A percentile compares a stretch with the other conserved stretches of the same genome.
These are phyloP conservation scores for Amaranthus hypochondriacus DNA, from an alignment of 148 eudicot genomes.

Conservation along the genomic window DNA sequence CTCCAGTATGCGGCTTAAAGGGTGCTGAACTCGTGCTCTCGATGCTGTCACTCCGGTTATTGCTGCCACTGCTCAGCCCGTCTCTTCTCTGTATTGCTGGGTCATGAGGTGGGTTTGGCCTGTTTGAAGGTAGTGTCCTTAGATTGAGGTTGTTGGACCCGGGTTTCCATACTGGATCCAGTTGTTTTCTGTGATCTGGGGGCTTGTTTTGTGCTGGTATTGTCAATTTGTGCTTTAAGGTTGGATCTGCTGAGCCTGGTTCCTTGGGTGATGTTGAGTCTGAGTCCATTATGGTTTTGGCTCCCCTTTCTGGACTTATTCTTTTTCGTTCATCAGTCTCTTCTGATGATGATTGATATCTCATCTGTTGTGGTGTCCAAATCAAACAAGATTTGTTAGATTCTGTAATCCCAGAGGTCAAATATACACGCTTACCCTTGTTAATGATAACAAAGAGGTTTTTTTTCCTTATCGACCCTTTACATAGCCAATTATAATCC, in stretches of 20 bases:
- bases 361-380: conserved; percentile 26
- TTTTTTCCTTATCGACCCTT: no score
- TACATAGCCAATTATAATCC: no score
- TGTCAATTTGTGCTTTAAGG: neutral
- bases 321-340: conserved; percentile 27
- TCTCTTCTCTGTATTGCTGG: conserved; percentile 17
- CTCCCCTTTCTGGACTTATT: conserved; percentile 15
- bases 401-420: neutral
- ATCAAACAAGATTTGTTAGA: neutral
- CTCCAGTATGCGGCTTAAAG: conserved; percentile 76
- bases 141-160: conserved; percentile 20
- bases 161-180: conserved; percentile 22
- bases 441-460: no score
- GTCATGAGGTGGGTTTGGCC: conserved; percentile 11
- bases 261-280: conserved; percentile 21
- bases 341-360: conserved; percentile 30
- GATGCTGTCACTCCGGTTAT: conserved; percentile 53
- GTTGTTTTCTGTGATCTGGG: conserved; percentile 21
- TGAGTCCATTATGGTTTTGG: conserved; percentile 21
- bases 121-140: conserved; percentile 26
- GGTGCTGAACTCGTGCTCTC: conserved; percentile 49
- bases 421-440: no score
- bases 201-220: conserved; percentile 19
- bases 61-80: neutral
- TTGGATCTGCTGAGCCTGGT: conserved; percentile 5